Evolutionary conservation across 768 basidiomycete genomes (phyloP), one percentile per base, ranked within the genome.

Genomic region (Boletus patriciae): DNA sequence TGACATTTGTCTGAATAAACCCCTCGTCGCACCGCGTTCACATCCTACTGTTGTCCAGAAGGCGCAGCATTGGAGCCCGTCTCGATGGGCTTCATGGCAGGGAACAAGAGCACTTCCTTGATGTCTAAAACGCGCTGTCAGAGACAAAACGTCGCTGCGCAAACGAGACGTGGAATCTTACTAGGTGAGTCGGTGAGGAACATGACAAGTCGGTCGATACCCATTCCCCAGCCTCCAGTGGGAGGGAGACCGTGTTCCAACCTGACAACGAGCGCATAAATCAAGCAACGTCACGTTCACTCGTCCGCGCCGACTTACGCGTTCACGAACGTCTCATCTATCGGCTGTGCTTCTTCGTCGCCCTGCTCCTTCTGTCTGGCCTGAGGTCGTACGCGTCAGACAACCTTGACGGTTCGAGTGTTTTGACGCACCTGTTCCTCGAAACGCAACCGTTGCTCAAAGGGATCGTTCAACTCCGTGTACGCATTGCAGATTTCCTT

Each of bases 401-500:
- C 33, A 13, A 29, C 11, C 9, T 27, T 25, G 23, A 33, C 27
- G 31, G 13, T 33, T 19, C 15, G 23, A 27, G 7, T 25, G 15
- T 6, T n/a, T 6, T 11, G 6, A 58, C 74, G 42, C 27, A 86
- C 85, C 81, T 94, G 92, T 73, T 98, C 97, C 74, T 96, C 93
- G 75, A 99, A 99, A 61, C 97, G 86, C 66, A 92, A 77, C 36
- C 94, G 82, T 75, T 99, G 97, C 73, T 94, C 92, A 70, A 95
- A 96, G 1, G 94, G 97, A 76, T 99, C 97, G 77, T 99, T 99
- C 80, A 99, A 83, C 80, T 99, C 97, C 41, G 97, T 99, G 73
- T 99, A 99, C 23, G 97, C 96, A 67, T 99, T 98, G 80, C 93
- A 95, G 74, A 98, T 87, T 76, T 98, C 96, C 81, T 97, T 95